Evolutionary conservation across 2,329 filamentous ascomycete genomes (phyloP).

Genomic region (Waltergamsia citrina): DNA sequence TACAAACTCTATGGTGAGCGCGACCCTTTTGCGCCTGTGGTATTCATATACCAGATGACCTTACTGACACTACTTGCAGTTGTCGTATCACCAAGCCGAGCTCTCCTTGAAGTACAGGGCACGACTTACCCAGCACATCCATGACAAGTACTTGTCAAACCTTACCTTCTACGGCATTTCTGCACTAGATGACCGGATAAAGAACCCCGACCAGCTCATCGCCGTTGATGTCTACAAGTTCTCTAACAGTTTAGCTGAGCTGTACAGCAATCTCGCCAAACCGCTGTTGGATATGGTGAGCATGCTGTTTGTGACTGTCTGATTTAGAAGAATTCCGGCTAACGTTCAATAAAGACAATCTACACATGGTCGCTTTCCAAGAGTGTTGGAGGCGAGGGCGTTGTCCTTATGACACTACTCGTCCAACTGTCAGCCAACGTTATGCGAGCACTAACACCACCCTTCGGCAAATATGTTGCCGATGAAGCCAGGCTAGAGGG

Average conservation of each 20-base stretch:
- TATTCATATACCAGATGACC: not conserved
- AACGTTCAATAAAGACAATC: constrained; percentile 55
- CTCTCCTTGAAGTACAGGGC: constrained; percentile 88
- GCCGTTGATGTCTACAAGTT: constrained; percentile 96
- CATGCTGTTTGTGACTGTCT: not conserved
- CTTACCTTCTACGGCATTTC: constrained; percentile 97
- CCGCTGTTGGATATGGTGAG: constrained; percentile 82
- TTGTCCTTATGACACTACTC: constrained; percentile 89
- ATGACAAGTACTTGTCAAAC: constrained; percentile 92
- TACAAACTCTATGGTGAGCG: constrained; percentile 90
- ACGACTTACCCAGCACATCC: constrained; percentile 85
- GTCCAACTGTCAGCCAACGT: constrained; percentile 88
- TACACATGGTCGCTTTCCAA: constrained; percentile 92
- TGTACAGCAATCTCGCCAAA: constrained; percentile 95
- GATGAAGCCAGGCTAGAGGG: constrained; percentile 92
- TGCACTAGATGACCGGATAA: constrained; percentile 91
- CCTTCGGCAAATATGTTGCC: constrained; percentile 95
- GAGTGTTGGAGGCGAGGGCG: constrained; percentile 90
- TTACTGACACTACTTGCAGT: constrained; percentile 32
- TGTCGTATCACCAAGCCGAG: constrained; percentile 95
- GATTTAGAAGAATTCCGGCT: constrained; percentile 8
- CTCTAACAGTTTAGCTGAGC: constrained; percentile 85
- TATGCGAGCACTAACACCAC: constrained; percentile 90
- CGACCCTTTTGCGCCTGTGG: not conserved
- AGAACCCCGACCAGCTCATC: constrained; percentile 96